Evolutionary conservation across 2,329 filamentous ascomycete species (phyloP).

Genomic region (Penicillium aurantiogriseum): DNA sequence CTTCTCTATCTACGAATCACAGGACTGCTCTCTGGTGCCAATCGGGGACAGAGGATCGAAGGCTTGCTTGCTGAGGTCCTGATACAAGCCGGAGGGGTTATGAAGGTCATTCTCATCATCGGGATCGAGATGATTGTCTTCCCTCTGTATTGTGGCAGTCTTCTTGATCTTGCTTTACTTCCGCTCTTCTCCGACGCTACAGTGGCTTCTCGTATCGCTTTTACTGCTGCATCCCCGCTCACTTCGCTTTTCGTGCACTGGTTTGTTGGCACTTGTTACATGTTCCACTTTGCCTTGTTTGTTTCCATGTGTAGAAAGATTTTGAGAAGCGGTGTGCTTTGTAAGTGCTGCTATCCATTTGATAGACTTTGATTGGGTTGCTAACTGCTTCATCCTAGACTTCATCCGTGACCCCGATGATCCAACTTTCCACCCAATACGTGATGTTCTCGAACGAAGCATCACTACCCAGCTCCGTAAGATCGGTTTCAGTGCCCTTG

Average conservation of each 20-base stretch:
- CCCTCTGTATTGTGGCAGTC: conserved; percentile 87
- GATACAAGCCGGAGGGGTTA: conserved; percentile 89
- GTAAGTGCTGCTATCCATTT: conserved; percentile 51
- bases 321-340: conserved; percentile 89
- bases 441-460: conserved; percentile 90
- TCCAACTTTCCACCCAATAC: conserved; percentile 94
- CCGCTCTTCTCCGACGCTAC: conserved; percentile 84
- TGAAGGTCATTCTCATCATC: conserved; percentile 98
- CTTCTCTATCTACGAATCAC: conserved; percentile 76
- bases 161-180: conserved; percentile 83
- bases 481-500: conserved; percentile 91
- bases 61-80: conserved; percentile 74
- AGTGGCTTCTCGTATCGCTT: conserved; percentile 71
- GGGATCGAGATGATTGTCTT: conserved; percentile 99
- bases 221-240: conserved; percentile 74
- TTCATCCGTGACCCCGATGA: conserved; percentile 98
- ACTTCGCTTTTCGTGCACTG: conserved; percentile 96
- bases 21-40: conserved; percentile 62
- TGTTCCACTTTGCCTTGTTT: conserved; percentile 99
- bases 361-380: background rate
- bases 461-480: conserved; percentile 91
- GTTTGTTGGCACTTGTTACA: conserved; percentile 98
- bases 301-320: conserved; percentile 99
- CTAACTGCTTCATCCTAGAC: conserved; percentile 51
- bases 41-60: conserved; percentile 61